Base-by-base conservation (phyloP, 495 filamentous ascomycete genomes). In the Jackrogersella multiformis region DNA sequence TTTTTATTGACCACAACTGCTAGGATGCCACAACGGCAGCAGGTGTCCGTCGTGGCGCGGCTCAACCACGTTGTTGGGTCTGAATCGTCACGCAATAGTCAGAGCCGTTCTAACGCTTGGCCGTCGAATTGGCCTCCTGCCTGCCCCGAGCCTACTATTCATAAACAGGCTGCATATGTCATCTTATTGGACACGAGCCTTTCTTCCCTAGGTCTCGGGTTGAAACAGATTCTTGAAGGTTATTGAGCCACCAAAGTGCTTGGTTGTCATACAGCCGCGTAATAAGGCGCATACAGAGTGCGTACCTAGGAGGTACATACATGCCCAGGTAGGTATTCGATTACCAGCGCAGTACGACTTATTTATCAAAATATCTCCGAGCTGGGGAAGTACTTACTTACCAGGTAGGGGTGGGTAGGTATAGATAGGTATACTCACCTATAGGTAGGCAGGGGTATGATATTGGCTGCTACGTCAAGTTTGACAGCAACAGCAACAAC, bases 21-120 rank as follows among this genome's bases (percentile, higher is more conserved):
- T 34, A 60, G 51, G 48, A 56, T 41, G 46, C 52, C 56, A 53
- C 61, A 57, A 45, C 56, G 41, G 61, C 67, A 45, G 67, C 39
- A 70, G 52, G 24, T 66, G 62, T 48, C 67, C 67, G 61, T 71
- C 55, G 68, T 71, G 68, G 64, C 68, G 64, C 68, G 63, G 64
- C 61, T 70, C 68, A 67, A 63, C 68, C 68, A 62, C 63, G 63
- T 67, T 60, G 68, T 67, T 71, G 64, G 68, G 68, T 67, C 63
- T 67, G 55, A 71, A 71, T 67, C 39, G 59, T 71, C 63, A 68
- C 68, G 52, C 68, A 71, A 66, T 55, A 62, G n/a, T 46, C 30
- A 51, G 32, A 26, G 20, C 12, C 38, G 18, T 44, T 30, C 24
- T 38, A 54, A 56, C 58, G 18, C 39, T 7, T 41, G 32, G 16